Conservation (phyloP, 164 flowering plant species). For the Annona cherimola region DNA sequence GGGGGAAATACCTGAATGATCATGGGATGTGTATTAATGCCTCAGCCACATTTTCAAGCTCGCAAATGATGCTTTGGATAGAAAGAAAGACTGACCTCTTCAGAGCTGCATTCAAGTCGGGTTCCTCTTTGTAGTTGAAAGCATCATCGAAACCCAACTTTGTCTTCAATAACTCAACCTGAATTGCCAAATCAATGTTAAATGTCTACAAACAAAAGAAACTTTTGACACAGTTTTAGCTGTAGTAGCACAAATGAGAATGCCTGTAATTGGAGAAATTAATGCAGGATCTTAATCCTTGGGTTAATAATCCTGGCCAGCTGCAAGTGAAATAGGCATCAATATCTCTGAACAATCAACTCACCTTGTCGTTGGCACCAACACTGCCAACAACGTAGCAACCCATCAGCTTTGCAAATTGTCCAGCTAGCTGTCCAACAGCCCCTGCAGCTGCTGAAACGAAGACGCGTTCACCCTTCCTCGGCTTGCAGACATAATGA, state of each 20-base stretch:
- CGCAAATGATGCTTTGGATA: too few species aligned
- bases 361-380: slow-evolving; percentile 50
- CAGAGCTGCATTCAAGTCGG: slow-evolving; percentile 25
- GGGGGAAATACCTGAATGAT: slow-evolving; percentile 20
- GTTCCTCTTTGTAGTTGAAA: slow-evolving; percentile 37
- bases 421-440: slow-evolving; percentile 62
- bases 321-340: too few species aligned
- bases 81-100: slow-evolving; percentile 13
- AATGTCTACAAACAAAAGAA: too few species aligned
- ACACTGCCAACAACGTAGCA: slow-evolving; percentile 70
- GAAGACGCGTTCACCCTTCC: slow-evolving; percentile 43
- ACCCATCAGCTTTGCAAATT: slow-evolving; percentile 46
- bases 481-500: slow-evolving; percentile 41
- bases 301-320: too few species aligned
- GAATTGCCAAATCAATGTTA: not conserved
- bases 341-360: slow-evolving; percentile 3
- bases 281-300: too few species aligned
- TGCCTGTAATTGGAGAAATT: too few species aligned
- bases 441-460: slow-evolving; percentile 62
- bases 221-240: too few species aligned
- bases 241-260: too few species aligned
- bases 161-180: slow-evolving; percentile 31
- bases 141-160: slow-evolving; percentile 39
- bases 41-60: too few species aligned
- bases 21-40: too few species aligned